Conservation (phyloP, 495 filamentous ascomycete genomes). For the Trichoderma gamsii region DNA sequence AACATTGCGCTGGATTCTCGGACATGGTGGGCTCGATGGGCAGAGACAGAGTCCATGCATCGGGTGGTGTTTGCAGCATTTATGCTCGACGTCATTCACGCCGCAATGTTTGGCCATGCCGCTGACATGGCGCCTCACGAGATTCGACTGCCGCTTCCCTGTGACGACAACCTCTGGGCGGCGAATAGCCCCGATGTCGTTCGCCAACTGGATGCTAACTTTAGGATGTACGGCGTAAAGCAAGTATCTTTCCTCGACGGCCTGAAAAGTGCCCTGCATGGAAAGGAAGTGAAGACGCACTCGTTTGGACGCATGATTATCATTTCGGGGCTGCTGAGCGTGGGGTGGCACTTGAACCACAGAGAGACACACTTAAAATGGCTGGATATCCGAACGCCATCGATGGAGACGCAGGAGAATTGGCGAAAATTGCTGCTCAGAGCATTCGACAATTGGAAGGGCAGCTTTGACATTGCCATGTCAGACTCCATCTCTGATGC, state of each 20-base stretch:
- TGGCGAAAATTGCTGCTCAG: slow-evolving; percentile 81
- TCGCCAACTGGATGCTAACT: slow-evolving; percentile 71
- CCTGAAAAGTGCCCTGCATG: slow-evolving; percentile 81
- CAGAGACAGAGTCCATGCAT: slow-evolving; percentile 85
- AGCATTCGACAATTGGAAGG: slow-evolving; percentile 91
- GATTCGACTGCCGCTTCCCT: slow-evolving; percentile 86
- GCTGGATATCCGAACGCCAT: slow-evolving; percentile 58
- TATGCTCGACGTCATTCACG: slow-evolving; percentile 88
- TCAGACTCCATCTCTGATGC: slow-evolving; percentile 39
- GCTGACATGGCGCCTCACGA: slow-evolving; percentile 96
- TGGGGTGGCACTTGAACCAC: slow-evolving; percentile 95
- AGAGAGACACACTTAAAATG: slow-evolving; percentile 88
- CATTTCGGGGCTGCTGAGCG: slow-evolving; percentile 88
- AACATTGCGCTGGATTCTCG: slow-evolving; percentile 57
- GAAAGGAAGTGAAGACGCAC: slow-evolving; percentile 82
- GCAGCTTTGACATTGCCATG: slow-evolving; percentile 71
- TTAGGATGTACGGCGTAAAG: slow-evolving; percentile 79
- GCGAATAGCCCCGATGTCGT: slow-evolving; percentile 83
- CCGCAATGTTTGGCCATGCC: slow-evolving; percentile 95
- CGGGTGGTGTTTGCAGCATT: slow-evolving; percentile 92
- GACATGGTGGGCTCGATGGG: slow-evolving; percentile 93
- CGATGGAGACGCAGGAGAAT: slow-evolving; percentile 75
- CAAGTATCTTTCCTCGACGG: slow-evolving; percentile 84
- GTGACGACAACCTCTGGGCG: slow-evolving; percentile 90
- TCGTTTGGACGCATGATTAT: slow-evolving; percentile 89